Percentiles rank a stretch among this genome's conserved stretches.
These are phyloP conservation scores for Debaryomyces hansenii DNA, from an alignment of 805 yeast species.

Conservation along the genomic window DNA sequence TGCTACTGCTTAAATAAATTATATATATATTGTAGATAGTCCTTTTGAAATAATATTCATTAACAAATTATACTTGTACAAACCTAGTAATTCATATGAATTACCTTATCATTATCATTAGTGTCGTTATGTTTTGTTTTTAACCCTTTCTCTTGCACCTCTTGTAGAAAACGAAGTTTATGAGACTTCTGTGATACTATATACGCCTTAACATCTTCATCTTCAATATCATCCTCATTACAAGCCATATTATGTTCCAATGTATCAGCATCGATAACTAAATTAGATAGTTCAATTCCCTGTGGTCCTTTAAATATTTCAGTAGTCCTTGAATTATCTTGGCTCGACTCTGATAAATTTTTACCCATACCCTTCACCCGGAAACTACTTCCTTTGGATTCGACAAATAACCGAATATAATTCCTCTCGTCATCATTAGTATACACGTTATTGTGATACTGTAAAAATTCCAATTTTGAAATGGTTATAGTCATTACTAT, in stretches of 20 bases:
- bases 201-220: constrained; percentile 12
- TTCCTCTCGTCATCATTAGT: background rate
- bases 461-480: constrained; percentile 14
- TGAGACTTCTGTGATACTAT: constrained; percentile 18
- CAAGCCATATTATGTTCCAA: constrained; percentile 10
- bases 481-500: constrained; percentile 5
- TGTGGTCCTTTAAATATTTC: background rate
- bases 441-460: constrained; percentile 14
- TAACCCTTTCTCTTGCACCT: constrained; percentile 21
- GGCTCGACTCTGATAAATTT: background rate
- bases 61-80: background rate
- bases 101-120: background rate
- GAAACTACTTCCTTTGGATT: background rate
- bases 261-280: constrained; percentile 20
- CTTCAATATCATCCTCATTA: constrained; percentile 8
- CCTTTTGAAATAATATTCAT: background rate
- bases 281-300: constrained; percentile 8
- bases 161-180: constrained; percentile 20
- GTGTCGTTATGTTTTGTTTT: background rate
- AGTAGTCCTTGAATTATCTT: background rate
- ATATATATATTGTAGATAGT: constrained; percentile 4
- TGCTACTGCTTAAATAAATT: background rate
- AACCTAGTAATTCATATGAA: constrained; percentile 6
- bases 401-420: background rate
- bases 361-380: background rate